Conservation (phyloP, 768 basidiomycete species). For the Pholiota molesta region DNA sequence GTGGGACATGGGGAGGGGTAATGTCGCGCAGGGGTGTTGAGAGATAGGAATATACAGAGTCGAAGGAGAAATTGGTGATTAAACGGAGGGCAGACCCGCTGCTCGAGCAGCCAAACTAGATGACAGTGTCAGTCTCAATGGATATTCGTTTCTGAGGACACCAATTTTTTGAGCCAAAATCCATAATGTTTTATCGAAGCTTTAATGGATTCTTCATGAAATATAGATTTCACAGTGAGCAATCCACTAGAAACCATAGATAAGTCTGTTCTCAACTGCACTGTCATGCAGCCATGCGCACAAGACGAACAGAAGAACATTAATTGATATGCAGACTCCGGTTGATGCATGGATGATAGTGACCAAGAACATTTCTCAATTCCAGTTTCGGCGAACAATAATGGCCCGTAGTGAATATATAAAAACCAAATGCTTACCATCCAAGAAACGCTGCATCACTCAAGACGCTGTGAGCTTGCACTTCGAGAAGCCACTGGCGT, state of each 20-base stretch:
- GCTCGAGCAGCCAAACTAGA: constrained; percentile 67
- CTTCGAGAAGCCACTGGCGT: constrained; percentile 54
- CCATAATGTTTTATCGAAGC: too few relatives aligned
- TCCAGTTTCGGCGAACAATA: neutral
- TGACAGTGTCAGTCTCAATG: constrained; percentile 1
- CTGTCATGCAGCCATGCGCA: too few relatives aligned
- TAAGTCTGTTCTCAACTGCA: too few relatives aligned
- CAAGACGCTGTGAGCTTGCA: constrained; percentile 60
- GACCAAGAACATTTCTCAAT: neutral
- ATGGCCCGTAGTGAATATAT: neutral
- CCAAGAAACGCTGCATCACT: constrained; percentile 81
- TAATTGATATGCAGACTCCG: too few relatives aligned
- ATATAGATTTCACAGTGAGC: neutral
- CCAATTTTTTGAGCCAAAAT: too few relatives aligned
- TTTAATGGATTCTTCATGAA: neutral
- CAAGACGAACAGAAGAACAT: too few relatives aligned
- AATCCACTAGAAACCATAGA: too few relatives aligned
- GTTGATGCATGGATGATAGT: too few relatives aligned
- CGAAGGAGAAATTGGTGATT: constrained; percentile 85
- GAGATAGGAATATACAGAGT: constrained; percentile 81
- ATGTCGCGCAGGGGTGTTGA: constrained; percentile 56
- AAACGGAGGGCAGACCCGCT: constrained; percentile 70
- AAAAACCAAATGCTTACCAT: constrained; percentile 49
- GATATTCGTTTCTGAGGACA: neutral
- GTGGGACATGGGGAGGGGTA: constrained; percentile 19